Evolutionary conservation across 2,329 filamentous ascomycete species (phyloP), one percentile per base, ranked within the genome.

Genomic region (Rhinocladiella mackenziei): DNA sequence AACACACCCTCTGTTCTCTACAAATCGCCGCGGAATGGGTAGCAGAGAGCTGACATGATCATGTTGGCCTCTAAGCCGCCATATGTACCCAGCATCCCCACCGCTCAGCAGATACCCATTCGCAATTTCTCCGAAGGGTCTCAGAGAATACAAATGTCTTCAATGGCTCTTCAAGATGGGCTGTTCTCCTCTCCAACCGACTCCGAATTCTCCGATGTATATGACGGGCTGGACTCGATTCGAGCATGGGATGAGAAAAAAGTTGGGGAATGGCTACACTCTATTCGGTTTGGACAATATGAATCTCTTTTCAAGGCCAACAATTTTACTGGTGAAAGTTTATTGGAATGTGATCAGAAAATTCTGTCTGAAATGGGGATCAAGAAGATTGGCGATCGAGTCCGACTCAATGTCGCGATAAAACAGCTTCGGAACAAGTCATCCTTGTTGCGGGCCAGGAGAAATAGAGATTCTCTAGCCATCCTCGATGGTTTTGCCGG

Each of bases 321-420:
- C 65, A 87, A 97, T 66, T 96, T 98, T 72, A 98, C 92, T 62
- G 92, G 92, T 59, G 89, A 96, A 69, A 96, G 94, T 62, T 74
- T 98, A 32, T 76, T 98, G 57, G 92, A 98, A 68, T 91, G 96
- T 75, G 92, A 98, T 67, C 94, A 95, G 72, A 84, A 89, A 43
- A 88, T 94, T 29, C 75, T 98, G 53, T 94, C 95, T 66, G 92
- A 98, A 65, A 94, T 98, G 80, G 92, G 92, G 31, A 91, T 98
- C 57, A 94, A 95, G 57, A 98, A 97, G 68, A 86, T 98, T 54
- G 92, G 92, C 53, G 92, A 98, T 65, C 83, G 92, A 41, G 91
- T 98, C 25, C 86, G 91, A 52, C 83, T 98, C 50, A 89, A 88
- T 59, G 76, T 89, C 51, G 83, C 83, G 55, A 89, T 91, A 62